Conservation (phyloP, 345 rosid genomes). For the Salix dunnii region DNA sequence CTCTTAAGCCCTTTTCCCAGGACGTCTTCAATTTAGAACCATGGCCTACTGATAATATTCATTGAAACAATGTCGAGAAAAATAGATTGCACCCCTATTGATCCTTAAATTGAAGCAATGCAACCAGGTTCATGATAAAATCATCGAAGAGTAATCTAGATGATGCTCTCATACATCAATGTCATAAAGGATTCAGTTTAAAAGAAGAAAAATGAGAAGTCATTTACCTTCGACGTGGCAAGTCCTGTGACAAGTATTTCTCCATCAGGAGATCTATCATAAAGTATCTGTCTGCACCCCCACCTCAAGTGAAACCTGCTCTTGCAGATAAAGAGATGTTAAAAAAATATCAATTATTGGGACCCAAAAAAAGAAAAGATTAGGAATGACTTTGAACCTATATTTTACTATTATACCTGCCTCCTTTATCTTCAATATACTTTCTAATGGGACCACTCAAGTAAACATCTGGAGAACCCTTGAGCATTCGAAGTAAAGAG, state of each 20-base stretch:
- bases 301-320: slow-evolving; percentile 96
- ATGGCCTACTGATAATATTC: not conserved
- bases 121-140: not conserved
- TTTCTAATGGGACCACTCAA: slow-evolving; percentile 91
- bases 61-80: not conserved
- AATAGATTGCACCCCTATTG: not conserved
- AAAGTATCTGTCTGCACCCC: slow-evolving; percentile 93
- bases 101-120: not conserved
- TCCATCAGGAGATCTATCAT: slow-evolving; percentile 57
- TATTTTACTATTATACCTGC: slow-evolving; percentile 50
- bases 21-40: not conserved
- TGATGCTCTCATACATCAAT: not conserved
- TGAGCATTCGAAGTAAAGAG: slow-evolving; percentile 94
- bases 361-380: not conserved
- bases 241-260: slow-evolving; percentile 73
- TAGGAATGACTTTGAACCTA: not conserved
- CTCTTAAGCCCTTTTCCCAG: not conserved
- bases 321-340: slow-evolving; percentile 18
- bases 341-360: not conserved
- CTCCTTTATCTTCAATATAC: slow-evolving; percentile 81
- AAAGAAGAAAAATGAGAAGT: slow-evolving; percentile 9
- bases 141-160: not conserved
- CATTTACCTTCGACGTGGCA: slow-evolving; percentile 77
- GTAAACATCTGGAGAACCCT: slow-evolving; percentile 94
- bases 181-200: not conserved